phyloP scores from a whole-genome alignment of 2,329 filamentous ascomycete species.

The Penicillium sp. region DNA sequence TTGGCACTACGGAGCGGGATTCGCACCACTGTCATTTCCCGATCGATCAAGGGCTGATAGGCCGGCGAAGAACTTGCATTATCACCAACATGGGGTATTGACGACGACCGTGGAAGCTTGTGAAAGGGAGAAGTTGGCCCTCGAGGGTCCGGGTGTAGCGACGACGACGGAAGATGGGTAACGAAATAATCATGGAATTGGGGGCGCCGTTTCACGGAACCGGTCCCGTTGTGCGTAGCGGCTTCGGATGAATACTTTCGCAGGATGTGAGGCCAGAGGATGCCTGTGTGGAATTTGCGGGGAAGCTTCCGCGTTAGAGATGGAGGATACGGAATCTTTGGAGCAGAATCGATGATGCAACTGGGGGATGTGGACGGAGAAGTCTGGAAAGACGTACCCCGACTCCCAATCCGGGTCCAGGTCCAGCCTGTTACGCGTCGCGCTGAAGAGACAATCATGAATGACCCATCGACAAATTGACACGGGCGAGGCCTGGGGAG shows the following conservation, averaged over 20 bases:
- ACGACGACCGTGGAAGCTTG: constrained; percentile 79
- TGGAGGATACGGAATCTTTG: background rate
- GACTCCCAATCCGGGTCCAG: constrained; percentile 35
- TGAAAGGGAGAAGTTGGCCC: constrained; percentile 62
- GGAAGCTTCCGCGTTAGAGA: constrained; percentile 10
- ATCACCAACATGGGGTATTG: constrained; percentile 64
- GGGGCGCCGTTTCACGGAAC: constrained; percentile 34
- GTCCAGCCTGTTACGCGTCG: constrained; percentile 36
- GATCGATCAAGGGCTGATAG: constrained; percentile 56
- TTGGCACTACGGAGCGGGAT: constrained; percentile 92
- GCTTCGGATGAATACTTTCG: constrained; percentile 22
- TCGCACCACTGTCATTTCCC: constrained; percentile 87
- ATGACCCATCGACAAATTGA: constrained; percentile 24
- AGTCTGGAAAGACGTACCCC: constrained; percentile 26
- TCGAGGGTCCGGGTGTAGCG: constrained; percentile 78
- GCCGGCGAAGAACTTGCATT: constrained; percentile 48
- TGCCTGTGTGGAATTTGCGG: constrained; percentile 23
- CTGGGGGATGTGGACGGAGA: constrained; percentile 14
- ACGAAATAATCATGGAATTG: constrained; percentile 95
- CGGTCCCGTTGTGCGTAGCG: constrained; percentile 8
- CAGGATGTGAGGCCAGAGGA: constrained; percentile 27
- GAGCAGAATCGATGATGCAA: constrained; percentile 7
- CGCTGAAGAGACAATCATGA: constrained; percentile 36
- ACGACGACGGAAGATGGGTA: constrained; percentile 88
- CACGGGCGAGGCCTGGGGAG: constrained; percentile 7